Conservation (phyloP, 345 rosid species). For the Capsella bursapastoris region DNA sequence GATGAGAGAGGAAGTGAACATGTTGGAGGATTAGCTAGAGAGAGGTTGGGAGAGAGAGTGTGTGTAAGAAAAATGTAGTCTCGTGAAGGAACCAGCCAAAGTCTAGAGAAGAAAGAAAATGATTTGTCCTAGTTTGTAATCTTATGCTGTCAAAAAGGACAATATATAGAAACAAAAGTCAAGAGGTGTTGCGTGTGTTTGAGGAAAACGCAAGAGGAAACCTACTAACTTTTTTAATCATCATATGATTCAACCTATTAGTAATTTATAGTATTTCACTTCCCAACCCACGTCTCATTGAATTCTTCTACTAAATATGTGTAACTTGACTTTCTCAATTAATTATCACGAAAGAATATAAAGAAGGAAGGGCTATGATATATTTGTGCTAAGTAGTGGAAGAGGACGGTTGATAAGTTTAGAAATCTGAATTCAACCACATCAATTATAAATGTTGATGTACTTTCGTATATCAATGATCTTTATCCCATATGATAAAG, state of each 20-base stretch:
- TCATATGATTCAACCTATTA: background rate
- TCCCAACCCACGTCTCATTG: constrained; percentile 10
- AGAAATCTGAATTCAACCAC: constrained; percentile 10
- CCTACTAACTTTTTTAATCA: background rate
- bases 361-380: background rate
- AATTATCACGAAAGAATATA: background rate
- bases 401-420: constrained; percentile 33
- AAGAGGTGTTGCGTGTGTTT: constrained; percentile 43
- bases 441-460: constrained; percentile 8
- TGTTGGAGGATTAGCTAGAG: constrained; percentile 29
- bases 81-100: constrained; percentile 51
- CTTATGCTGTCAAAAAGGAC: constrained; percentile 41
- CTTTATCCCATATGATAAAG: too few relatives aligned
- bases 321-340: background rate
- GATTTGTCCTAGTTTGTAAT: constrained; percentile 46
- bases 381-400: constrained; percentile 25
- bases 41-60: background rate
- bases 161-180: constrained; percentile 29
- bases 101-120: constrained; percentile 37
- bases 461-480: background rate
- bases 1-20: constrained; percentile 34
- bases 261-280: constrained; percentile 7
- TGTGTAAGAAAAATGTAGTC: constrained; percentile 37
- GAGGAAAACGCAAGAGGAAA: constrained; percentile 36
- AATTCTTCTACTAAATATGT: background rate